phyloP scores from a whole-genome alignment of 441 rosid genomes.

The Biscutella laevigata region DNA sequence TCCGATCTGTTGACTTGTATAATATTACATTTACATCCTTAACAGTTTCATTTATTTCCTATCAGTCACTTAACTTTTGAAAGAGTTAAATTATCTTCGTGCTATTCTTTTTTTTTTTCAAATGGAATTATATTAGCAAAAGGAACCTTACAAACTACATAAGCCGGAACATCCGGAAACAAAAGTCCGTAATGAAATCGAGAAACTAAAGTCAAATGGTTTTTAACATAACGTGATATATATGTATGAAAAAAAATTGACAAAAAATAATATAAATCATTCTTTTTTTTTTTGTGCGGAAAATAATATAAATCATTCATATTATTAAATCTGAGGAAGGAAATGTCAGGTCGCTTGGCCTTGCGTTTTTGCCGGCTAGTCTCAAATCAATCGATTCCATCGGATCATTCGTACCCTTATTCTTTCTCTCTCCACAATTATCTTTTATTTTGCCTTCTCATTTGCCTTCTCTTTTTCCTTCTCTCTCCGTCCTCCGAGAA shows the following conservation, averaged over 20 bases:
- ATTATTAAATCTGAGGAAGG: no score
- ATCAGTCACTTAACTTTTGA: not conserved
- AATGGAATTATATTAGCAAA: no score
- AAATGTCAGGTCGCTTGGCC: conserved; percentile 13
- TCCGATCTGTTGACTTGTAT: conserved; percentile 20
- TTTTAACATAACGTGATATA: no score
- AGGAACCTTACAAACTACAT: no score
- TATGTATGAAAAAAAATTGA: no score
- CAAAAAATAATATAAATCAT: no score
- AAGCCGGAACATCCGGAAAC: no score
- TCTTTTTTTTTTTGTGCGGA: no score
- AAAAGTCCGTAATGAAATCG: no score
- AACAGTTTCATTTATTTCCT: not conserved
- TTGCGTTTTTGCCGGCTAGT: conserved; percentile 47
- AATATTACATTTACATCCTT: conserved; percentile 9
- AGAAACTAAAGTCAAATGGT: no score
- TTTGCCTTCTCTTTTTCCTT: not conserved
- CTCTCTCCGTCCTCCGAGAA: conserved; percentile 16
- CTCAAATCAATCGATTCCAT: conserved; percentile 19
- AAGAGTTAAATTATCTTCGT: not conserved
- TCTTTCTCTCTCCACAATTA: conserved; percentile 16
- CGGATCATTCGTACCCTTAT: conserved; percentile 12
- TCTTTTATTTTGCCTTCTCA: not conserved
- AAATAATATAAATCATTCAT: no score
- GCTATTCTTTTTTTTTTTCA: no score